Base-by-base conservation (phyloP, 805 yeast species). In the Saturnispora besseyi region DNA sequence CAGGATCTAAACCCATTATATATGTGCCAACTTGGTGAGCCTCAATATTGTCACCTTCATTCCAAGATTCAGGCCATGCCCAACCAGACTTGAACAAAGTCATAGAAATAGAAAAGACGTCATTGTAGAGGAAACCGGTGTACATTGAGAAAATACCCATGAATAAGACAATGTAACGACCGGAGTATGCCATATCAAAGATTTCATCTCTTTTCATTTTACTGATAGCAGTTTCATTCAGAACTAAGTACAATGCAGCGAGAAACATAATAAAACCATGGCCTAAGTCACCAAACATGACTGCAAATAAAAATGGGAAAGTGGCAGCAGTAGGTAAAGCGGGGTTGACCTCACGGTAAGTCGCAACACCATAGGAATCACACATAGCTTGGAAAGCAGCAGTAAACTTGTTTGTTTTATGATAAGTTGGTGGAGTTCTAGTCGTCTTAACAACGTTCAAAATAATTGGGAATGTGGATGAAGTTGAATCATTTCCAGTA, bases 281-380 rank as follows among this genome's bases (percentile, higher is more conserved):
- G 13, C 99, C 99, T 52, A 90, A 65, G 72, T 93, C 99, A 73
- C 99, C 99, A 73, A 93, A 93, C 99, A 93, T 93, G 60, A 93
- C 84, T 29, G 99, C 97, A 71, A 93, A 93, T 95, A 93, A 86
- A 66, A 93, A 93, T 24, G 99, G 99, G 73, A 93, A 93, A 0
- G 99, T 93, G 26, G 93, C 84, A 44, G 88, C 79, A 1, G 99
- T 91, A 4, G 99, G 91, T 55, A 93, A 72, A 49, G 96, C 99
- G 4, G 99, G 96, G 66, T 93, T 93, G 29, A 93, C 93, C 67
- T 93, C 99, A 59, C 88, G 83, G 69, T 93, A 93, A 3, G 88
- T 78, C 9, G 96, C 93, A 51, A 88, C 75, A 59, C 98, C 99
- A 67, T 93, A 93, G 3, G 97, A 93, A 66, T 93, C 99, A 62